phyloP scores from a whole-genome alignment of 148 eudicot genomes.

The Arbutus unedo region DNA sequence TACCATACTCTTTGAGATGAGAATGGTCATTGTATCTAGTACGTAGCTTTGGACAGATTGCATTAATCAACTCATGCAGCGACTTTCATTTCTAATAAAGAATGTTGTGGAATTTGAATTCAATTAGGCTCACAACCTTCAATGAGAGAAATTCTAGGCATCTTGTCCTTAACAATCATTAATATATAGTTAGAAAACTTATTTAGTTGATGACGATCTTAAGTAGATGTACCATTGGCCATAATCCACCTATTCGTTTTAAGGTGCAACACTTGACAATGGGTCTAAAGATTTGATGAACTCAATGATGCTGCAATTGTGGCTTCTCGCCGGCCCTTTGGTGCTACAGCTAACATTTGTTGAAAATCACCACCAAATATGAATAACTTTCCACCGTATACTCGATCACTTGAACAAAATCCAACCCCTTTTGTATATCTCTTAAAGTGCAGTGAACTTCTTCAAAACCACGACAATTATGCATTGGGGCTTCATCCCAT shows the following conservation, averaged over 20 bases:
- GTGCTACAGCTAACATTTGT: too few species aligned
- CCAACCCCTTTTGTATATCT: neutral
- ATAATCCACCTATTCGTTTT: neutral
- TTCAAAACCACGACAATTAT: neutral
- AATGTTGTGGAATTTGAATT: neutral
- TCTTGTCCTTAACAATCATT: neutral
- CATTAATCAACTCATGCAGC: neutral
- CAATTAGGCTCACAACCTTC: neutral
- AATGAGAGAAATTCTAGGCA: neutral
- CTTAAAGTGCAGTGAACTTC: neutral
- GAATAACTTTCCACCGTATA: neutral
- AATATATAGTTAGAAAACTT: neutral
- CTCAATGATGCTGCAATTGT: too few species aligned
- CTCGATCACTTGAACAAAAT: neutral
- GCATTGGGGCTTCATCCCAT: slow-evolving; percentile 8
- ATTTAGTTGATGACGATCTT: neutral
- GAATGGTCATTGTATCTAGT: neutral
- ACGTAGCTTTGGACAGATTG: neutral
- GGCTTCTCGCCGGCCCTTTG: too few species aligned
- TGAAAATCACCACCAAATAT: too few species aligned
- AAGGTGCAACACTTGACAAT: too few species aligned
- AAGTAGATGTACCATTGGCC: neutral
- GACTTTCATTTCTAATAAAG: neutral
- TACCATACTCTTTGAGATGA: neutral
- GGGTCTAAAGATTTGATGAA: too few species aligned